Evolutionary conservation across 2,329 filamentous ascomycete species (phyloP).

Genomic region (Aspergillus tubingensis): DNA sequence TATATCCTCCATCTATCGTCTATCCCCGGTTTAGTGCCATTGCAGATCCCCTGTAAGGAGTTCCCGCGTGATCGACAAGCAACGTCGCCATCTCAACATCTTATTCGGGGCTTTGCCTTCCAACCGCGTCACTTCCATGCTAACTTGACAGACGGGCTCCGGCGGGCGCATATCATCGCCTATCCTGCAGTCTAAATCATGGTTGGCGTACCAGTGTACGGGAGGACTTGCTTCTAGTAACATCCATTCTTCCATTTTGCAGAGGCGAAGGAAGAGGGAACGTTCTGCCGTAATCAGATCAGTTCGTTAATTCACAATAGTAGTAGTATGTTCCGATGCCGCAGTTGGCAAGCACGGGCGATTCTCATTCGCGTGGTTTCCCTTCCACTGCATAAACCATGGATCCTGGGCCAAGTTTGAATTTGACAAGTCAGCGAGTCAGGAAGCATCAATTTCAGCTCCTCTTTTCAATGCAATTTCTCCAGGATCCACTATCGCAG

Average conservation of each 20-base stretch:
- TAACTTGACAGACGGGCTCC: conserved; percentile 6
- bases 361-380: background rate
- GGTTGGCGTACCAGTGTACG: background rate
- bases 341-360: background rate
- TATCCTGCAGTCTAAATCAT: background rate
- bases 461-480: background rate
- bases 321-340: background rate
- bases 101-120: conserved; percentile 16
- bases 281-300: background rate
- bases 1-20: background rate
- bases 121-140: conserved; percentile 15
- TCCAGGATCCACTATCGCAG: background rate
- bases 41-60: conserved; percentile 28
- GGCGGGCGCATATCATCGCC: conserved; percentile 17
- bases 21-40: conserved; percentile 7
- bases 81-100: conserved; percentile 19
- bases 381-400: conserved; percentile 6
- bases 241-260: background rate
- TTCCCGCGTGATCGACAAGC: conserved; percentile 28
- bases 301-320: background rate
- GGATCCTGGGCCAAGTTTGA: background rate
- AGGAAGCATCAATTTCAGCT: background rate
- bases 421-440: conserved; percentile 1
- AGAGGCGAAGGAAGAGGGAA: background rate
- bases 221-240: background rate